Evolutionary conservation across 306 rosid genomes (phyloP).

Genomic region (Pterocarpus santalinus): DNA sequence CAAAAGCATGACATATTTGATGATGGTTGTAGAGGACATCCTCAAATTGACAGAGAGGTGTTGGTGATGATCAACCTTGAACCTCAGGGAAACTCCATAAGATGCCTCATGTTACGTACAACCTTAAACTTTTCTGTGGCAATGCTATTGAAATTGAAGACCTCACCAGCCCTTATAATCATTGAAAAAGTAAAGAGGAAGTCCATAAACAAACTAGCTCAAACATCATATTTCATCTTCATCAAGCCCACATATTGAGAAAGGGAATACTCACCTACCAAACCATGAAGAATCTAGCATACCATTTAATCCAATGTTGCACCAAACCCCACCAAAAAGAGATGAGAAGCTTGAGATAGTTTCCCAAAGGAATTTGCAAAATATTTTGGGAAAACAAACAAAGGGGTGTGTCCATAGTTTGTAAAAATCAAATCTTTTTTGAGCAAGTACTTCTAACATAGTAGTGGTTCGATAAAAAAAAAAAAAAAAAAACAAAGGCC

Average conservation of each 20-base stretch:
- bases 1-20: too few relatives aligned
- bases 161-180: slow-evolving; percentile 73
- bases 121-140: slow-evolving; percentile 81
- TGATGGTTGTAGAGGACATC: too few relatives aligned
- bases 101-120: slow-evolving; percentile 83
- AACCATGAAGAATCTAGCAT: slow-evolving; percentile 83
- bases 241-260: not conserved
- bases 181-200: not conserved
- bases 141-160: slow-evolving; percentile 85
- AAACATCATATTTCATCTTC: slow-evolving; percentile 14
- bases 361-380: not conserved
- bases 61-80: too few relatives aligned
- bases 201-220: slow-evolving; percentile 7
- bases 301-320: slow-evolving; percentile 36
- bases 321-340: slow-evolving; percentile 1
- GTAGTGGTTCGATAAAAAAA: slow-evolving; percentile 70
- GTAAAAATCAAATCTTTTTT: slow-evolving; percentile 25
- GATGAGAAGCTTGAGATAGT: slow-evolving; percentile 6
- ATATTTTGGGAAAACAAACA: slow-evolving; percentile 29
- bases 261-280: slow-evolving; percentile 72
- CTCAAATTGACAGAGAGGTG: too few relatives aligned
- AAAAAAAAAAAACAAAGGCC: slow-evolving; percentile 50
- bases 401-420: slow-evolving; percentile 35
- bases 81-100: slow-evolving; percentile 79
- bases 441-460: slow-evolving; percentile 55